Conservation (phyloP, 1,139 yeast species). For the Yamadazyma siamensis region DNA sequence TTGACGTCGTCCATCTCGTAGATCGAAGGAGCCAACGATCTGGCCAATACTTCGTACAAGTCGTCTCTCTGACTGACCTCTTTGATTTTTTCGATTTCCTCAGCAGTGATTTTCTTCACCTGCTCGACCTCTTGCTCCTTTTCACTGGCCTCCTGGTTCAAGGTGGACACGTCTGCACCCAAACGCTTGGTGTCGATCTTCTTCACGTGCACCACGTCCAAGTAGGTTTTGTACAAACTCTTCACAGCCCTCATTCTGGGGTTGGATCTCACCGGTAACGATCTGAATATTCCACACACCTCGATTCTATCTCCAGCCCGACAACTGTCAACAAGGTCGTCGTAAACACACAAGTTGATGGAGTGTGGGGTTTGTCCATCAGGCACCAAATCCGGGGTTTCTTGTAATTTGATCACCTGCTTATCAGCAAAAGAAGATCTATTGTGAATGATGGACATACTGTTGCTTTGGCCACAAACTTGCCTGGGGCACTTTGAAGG, state of each 20-base stretch:
- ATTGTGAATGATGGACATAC: constrained; percentile 90
- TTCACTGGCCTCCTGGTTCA: constrained; percentile 39
- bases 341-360: constrained; percentile 89
- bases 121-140: constrained; percentile 76
- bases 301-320: constrained; percentile 97
- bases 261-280: constrained; percentile 86
- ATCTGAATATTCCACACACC: constrained; percentile 92
- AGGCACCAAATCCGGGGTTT: constrained; percentile 97
- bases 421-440: constrained; percentile 92
- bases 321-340: constrained; percentile 90
- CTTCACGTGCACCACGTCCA: constrained; percentile 90
- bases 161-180: constrained; percentile 75
- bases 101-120: constrained; percentile 60
- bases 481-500: constrained; percentile 91
- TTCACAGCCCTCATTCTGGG: constrained; percentile 82
- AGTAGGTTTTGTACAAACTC: constrained; percentile 82
- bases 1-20: constrained; percentile 96
- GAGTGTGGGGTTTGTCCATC: constrained; percentile 99
- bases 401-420: constrained; percentile 91
- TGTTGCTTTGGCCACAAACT: constrained; percentile 78
- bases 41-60: constrained; percentile 80
- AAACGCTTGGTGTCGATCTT: constrained; percentile 80
- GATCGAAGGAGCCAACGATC: constrained; percentile 94
- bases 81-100: constrained; percentile 63
- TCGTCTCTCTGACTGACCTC: constrained; percentile 68